Base-by-base conservation (phyloP, 768 basidiomycete species). In the Termitomyces sp. region DNA sequence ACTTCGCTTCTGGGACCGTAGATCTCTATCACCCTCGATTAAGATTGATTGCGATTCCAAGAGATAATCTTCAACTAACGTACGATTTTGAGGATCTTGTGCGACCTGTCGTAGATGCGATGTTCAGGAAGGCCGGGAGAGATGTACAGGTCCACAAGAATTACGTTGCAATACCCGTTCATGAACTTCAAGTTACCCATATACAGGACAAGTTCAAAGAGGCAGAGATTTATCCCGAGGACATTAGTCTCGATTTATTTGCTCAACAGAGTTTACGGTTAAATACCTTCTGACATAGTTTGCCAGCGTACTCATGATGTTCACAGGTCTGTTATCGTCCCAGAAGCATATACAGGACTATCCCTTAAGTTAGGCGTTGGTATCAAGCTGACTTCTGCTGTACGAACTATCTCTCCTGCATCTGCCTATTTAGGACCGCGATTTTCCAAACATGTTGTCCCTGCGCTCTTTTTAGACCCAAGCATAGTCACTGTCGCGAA, bases 371-470 rank as follows among this genome's bases (percentile, higher is more conserved):
- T 84, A 2, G 78, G 75, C 6, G 74, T 83, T 49, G 82, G 82
- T 16, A 74, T 84, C 61, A 82, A 80, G 58, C 73, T 85, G 41
- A 83, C 83, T 4, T 82, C 80, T 13, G 81, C 81, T 7, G 73
- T 83, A 16, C 79, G 83, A 57, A 82, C 81, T 1, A 82, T 85
- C 44, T 82, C 81, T n/a, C 82, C 82, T 2, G 77, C 79, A 46
- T 80, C 81, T 5, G 82, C 81, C 1, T 81, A 79, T 62, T 65
- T 83, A 13, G 81, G 82, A 1, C 81, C 82, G 3, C 76, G 80
- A 20, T 85, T 85, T 66, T 83, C 81, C 3, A 65, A 74, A 1
- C 69, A 79, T 43, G 77, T 83, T 27, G 77, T 83, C 27, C 82
- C 82, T 5, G 71, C 62, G 10, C 72, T 85, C 18, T 72, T 67